phyloP scores from a whole-genome alignment of 495 filamentous ascomycete genomes.

The Penicillium riverlandense region DNA sequence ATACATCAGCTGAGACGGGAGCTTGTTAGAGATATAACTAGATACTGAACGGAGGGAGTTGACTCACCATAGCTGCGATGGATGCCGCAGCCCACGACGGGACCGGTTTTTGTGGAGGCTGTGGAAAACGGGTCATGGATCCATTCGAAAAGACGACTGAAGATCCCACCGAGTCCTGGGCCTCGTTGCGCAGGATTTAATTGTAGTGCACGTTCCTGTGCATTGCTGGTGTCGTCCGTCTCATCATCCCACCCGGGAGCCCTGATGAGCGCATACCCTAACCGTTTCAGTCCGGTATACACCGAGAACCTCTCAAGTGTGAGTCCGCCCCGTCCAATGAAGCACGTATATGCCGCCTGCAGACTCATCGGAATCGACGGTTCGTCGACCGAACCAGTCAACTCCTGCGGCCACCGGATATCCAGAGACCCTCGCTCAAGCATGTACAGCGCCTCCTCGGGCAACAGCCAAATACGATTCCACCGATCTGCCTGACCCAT shows the following conservation, averaged over 20 bases:
- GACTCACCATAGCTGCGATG: conserved; percentile 65
- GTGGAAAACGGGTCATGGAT: conserved; percentile 20
- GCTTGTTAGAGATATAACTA: background rate
- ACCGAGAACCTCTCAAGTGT: conserved; percentile 82
- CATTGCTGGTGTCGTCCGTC: background rate
- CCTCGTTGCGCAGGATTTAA: conserved; percentile 8
- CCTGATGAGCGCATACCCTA: conserved; percentile 72
- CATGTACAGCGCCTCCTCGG: conserved; percentile 85
- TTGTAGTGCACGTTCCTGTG: conserved; percentile 2
- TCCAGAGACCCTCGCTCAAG: conserved; percentile 83
- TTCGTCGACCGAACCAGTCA: conserved; percentile 29
- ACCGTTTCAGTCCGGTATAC: conserved; percentile 73
- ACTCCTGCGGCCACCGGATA: conserved; percentile 64
- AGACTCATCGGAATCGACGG: conserved; percentile 74
- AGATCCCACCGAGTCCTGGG: conserved; percentile 26
- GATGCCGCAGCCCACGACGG: conserved; percentile 65
- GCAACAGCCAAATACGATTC: conserved; percentile 70
- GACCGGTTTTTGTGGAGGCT: conserved; percentile 44
- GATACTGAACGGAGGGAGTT: background rate
- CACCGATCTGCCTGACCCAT: conserved; percentile 51
- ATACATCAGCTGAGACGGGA: conserved; percentile 49
- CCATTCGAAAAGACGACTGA: conserved; percentile 28
- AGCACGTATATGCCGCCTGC: conserved; percentile 80
- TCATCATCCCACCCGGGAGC: conserved; percentile 50
- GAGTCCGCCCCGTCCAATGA: conserved; percentile 57